A percentile compares a stretch with the other conserved stretches of the same genome.
Evolutionary conservation across 495 filamentous ascomycete genomes (phyloP).

Genomic region (Annulohypoxylon nitens): DNA sequence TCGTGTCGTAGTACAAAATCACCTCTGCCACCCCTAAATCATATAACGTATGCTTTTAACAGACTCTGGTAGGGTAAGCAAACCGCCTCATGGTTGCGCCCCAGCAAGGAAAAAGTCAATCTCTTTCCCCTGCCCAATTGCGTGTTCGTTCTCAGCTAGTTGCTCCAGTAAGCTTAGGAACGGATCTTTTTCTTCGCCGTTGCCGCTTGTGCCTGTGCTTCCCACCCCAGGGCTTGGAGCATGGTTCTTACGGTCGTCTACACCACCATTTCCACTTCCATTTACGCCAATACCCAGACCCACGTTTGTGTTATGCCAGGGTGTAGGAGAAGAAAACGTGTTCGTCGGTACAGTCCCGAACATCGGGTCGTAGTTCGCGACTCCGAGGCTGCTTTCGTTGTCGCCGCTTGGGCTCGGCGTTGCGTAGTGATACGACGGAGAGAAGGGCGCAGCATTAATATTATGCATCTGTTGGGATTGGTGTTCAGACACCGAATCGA

Average conservation of each 20-base stretch:
- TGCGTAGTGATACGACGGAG: conserved; percentile 57
- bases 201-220: conserved; percentile 53
- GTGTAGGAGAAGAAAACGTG: conserved; percentile 59
- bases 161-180: conserved; percentile 84
- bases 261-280: conserved; percentile 44
- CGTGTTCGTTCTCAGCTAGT: conserved; percentile 80
- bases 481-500: conserved; percentile 42
- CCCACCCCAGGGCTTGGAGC: conserved; percentile 57
- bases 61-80: background rate
- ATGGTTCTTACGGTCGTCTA: conserved; percentile 31
- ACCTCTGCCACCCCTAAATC: background rate
- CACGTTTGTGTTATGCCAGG: conserved; percentile 55
- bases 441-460: conserved; percentile 54
- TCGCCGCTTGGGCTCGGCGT: conserved; percentile 46
- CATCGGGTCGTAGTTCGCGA: conserved; percentile 66
- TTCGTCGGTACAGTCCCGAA: conserved; percentile 64
- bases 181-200: conserved; percentile 76
- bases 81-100: conserved; percentile 38
- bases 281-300: conserved; percentile 41
- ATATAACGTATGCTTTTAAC: background rate
- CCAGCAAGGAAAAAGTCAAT: conserved; percentile 76
- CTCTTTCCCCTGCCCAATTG: conserved; percentile 69
- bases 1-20: conserved; percentile 8
- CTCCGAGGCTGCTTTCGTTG: conserved; percentile 39
- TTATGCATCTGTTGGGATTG: conserved; percentile 43